A percentile compares a stretch with the other conserved stretches of the same genome.
phyloP scores from a whole-genome alignment of 495 filamentous ascomycete genomes.

The Xylaria scruposa region DNA sequence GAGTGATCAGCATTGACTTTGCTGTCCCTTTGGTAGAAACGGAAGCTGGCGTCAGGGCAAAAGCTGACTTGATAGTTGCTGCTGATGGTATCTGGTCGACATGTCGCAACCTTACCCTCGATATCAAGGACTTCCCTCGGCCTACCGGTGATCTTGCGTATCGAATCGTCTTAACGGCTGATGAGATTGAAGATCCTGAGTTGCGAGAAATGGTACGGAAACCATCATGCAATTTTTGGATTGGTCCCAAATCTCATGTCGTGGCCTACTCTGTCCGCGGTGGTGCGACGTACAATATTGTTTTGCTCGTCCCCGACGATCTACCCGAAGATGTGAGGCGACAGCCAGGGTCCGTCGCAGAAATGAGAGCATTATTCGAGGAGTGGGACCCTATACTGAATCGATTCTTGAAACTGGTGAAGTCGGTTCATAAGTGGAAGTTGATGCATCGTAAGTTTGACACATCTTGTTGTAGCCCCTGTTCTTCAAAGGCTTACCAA shows the following conservation, averaged over 20 bases:
- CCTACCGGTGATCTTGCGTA: constrained; percentile 64
- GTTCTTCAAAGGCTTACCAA: not conserved
- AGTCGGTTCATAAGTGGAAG: constrained; percentile 45
- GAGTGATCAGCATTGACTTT: constrained; percentile 50
- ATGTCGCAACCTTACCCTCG: constrained; percentile 50
- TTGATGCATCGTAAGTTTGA: constrained; percentile 43
- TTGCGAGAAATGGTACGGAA: constrained; percentile 53
- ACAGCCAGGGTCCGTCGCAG: constrained; percentile 46
- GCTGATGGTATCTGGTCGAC: constrained; percentile 62
- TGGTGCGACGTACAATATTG: constrained; percentile 61
- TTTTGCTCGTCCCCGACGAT: constrained; percentile 56
- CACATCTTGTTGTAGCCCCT: not conserved
- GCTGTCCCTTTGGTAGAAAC: constrained; percentile 43
- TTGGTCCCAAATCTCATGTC: constrained; percentile 63
- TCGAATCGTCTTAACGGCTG: constrained; percentile 54
- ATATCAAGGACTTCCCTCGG: constrained; percentile 48
- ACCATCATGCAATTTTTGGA: constrained; percentile 68
- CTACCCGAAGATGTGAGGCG: constrained; percentile 48
- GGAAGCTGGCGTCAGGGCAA: constrained; percentile 34
- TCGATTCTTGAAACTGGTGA: constrained; percentile 33
- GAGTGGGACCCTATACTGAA: constrained; percentile 55
- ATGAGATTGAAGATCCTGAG: constrained; percentile 52
- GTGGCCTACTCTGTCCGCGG: constrained; percentile 60
- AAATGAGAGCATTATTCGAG: constrained; percentile 54
- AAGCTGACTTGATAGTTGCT: constrained; percentile 57